Conservation (phyloP, 371 early-diverging fungal species). For the Mortierella sp. region DNA sequence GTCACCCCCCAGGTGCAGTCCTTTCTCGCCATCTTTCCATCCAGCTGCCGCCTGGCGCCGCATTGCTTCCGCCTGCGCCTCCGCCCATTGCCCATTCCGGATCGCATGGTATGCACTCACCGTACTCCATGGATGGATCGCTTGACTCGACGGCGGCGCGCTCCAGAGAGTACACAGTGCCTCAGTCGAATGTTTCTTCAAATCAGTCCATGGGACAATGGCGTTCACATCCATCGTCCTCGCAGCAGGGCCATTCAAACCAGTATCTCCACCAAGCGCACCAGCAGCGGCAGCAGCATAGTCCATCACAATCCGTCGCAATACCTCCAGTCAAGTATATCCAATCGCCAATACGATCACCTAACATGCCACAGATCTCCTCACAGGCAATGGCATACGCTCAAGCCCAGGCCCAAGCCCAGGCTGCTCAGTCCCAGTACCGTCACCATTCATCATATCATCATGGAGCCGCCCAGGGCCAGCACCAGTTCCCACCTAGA, state of each 20-base stretch:
- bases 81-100: slow-evolving; percentile 28
- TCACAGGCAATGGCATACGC: slow-evolving; percentile 49
- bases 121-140: slow-evolving; percentile 23
- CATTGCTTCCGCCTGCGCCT: slow-evolving; percentile 39
- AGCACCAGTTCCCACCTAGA: slow-evolving; percentile 42
- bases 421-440: slow-evolving; percentile 28
- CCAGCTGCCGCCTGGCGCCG: slow-evolving; percentile 36
- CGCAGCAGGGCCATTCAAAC: slow-evolving; percentile 13
- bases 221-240: slow-evolving; percentile 3
- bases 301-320: slow-evolving; percentile 19
- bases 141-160: slow-evolving; percentile 1
- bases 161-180: slow-evolving; percentile 8
- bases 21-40: slow-evolving; percentile 47
- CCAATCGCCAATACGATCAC: slow-evolving; percentile 42
- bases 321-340: slow-evolving; percentile 39
- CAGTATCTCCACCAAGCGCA: slow-evolving; percentile 19
- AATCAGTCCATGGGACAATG: slow-evolving; percentile 1
- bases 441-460: slow-evolving; percentile 17
- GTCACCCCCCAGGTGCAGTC: slow-evolving; percentile 33
- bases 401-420: slow-evolving; percentile 37
- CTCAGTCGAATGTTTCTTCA: slow-evolving; percentile 5
- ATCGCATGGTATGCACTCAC: slow-evolving; percentile 16
- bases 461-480: slow-evolving; percentile 16
- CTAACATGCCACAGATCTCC: slow-evolving; percentile 46
- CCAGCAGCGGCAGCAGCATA: slow-evolving; percentile 20